A percentile compares a stretch with the other conserved stretches of the same genome.
These are phyloP conservation scores for Noccaea caerulescens DNA, from an alignment of 345 rosid species.

Conservation along the genomic window DNA sequence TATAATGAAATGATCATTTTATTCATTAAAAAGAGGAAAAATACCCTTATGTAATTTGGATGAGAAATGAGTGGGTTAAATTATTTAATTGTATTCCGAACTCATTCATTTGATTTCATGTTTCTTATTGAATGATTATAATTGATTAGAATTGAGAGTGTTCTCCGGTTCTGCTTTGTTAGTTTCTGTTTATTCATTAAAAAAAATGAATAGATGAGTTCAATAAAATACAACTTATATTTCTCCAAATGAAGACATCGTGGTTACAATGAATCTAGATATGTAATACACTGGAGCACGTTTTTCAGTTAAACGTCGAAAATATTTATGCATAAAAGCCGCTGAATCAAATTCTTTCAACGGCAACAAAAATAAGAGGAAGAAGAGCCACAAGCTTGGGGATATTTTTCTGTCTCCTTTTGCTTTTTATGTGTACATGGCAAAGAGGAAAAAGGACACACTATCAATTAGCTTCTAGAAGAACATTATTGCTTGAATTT, in stretches of 20 bases:
- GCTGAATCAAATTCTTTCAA: slow-evolving; percentile 21
- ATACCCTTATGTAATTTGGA: no score
- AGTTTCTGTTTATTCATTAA: neutral
- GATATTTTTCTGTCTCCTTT: neutral
- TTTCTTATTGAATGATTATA: neutral
- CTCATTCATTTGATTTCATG: no score
- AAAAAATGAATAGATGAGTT: neutral
- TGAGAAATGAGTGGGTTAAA: no score
- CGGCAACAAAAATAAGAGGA: neutral
- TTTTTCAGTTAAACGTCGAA: slow-evolving; percentile 36
- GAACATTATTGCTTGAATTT: slow-evolving; percentile 1
- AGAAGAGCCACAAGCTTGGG: slow-evolving; percentile 4
- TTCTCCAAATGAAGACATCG: slow-evolving; percentile 8
- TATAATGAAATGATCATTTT: no score
- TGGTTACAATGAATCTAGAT: slow-evolving; percentile 22
- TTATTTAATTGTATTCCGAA: no score
- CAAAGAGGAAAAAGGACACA: neutral
- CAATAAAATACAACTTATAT: neutral
- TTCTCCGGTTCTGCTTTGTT: neutral
- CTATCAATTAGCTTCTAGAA: slow-evolving; percentile 39
- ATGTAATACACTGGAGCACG: slow-evolving; percentile 22
- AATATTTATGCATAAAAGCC: neutral
- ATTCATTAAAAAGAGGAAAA: no score
- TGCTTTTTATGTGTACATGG: neutral
- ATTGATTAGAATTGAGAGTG: neutral